phyloP scores from a whole-genome alignment of 2,329 filamentous ascomycete genomes.

The Hypoxylon sp. region DNA sequence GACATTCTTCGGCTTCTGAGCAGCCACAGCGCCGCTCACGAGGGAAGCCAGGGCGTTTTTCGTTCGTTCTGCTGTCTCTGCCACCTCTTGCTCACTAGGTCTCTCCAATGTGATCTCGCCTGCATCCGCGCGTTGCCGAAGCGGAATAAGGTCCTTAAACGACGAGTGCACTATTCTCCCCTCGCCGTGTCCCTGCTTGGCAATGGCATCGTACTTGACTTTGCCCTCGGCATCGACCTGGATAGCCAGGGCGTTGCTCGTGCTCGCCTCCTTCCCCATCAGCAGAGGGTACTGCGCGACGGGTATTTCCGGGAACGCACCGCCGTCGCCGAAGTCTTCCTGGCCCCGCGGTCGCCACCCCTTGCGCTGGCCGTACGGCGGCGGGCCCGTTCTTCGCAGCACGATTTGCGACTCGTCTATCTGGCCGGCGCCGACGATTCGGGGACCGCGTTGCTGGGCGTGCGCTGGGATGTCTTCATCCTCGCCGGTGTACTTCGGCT shows the following conservation, averaged over 20 bases:
- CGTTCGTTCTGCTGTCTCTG: slow-evolving; percentile 86
- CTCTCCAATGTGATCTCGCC: slow-evolving; percentile 90
- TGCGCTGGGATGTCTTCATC: slow-evolving; percentile 82
- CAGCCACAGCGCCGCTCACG: slow-evolving; percentile 85
- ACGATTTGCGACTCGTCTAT: slow-evolving; percentile 89
- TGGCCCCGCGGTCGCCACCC: slow-evolving; percentile 91
- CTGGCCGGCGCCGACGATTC: slow-evolving; percentile 82
- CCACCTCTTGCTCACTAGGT: slow-evolving; percentile 86
- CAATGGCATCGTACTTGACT: slow-evolving; percentile 96
- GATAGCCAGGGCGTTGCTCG: slow-evolving; percentile 89
- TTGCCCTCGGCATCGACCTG: slow-evolving; percentile 93
- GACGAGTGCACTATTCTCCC: slow-evolving; percentile 90
- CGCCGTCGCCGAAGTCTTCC: slow-evolving; percentile 96
- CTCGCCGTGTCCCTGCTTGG: slow-evolving; percentile 86
- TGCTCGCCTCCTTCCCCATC: slow-evolving; percentile 85
- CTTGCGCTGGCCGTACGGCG: slow-evolving; percentile 85
- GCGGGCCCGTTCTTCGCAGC: slow-evolving; percentile 82
- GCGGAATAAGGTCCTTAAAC: slow-evolving; percentile 95
- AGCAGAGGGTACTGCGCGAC: slow-evolving; percentile 96
- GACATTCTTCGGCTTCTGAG: slow-evolving; percentile 96
- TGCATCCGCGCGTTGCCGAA: slow-evolving; percentile 91
- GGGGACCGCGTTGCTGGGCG: slow-evolving; percentile 80
- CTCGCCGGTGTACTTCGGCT: slow-evolving; percentile 90
- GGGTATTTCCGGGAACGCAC: slow-evolving; percentile 92
- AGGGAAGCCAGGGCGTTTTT: slow-evolving; percentile 85